phyloP scores from a whole-genome alignment of 2,329 filamentous ascomycete species.

The Fusarium kyushuense region DNA sequence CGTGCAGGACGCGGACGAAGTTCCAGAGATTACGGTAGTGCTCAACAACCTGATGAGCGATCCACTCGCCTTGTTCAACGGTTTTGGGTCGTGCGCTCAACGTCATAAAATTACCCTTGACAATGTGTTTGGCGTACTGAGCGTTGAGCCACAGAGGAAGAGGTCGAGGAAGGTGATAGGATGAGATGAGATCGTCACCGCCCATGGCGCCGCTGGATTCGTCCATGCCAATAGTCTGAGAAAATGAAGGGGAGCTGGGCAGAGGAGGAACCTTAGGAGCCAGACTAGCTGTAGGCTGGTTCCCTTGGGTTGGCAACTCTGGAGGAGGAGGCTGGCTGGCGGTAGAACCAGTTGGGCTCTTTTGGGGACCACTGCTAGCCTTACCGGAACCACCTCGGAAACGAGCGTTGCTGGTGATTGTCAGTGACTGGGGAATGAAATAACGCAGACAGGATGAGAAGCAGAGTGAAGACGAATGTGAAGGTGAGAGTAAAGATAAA shows the following conservation, averaged over 20 bases:
- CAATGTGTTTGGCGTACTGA: constrained; percentile 84
- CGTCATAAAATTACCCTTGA: constrained; percentile 99
- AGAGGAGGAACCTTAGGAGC: constrained; percentile 71
- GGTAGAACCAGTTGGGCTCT: constrained; percentile 64
- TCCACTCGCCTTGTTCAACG: constrained; percentile 94
- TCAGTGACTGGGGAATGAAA: constrained; percentile 44
- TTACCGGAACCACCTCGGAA: constrained; percentile 68
- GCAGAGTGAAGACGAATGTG: neutral
- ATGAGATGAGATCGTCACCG: constrained; percentile 67
- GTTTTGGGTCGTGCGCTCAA: constrained; percentile 92
- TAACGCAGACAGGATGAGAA: neutral
- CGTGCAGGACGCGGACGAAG: constrained; percentile 89
- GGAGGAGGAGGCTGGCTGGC: constrained; percentile 63
- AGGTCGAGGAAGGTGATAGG: constrained; percentile 74
- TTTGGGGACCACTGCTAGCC: constrained; percentile 62
- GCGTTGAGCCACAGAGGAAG: constrained; percentile 79
- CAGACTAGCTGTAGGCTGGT: constrained; percentile 64
- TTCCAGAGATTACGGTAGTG: constrained; percentile 91
- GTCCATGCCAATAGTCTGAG: constrained; percentile 77
- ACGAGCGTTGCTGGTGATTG: constrained; percentile 63
- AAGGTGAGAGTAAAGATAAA: neutral
- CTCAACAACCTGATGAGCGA: constrained; percentile 96
- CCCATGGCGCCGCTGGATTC: constrained; percentile 63
- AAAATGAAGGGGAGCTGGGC: constrained; percentile 72
- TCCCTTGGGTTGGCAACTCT: constrained; percentile 60